Evolutionary conservation across 352 stramenopile species (phyloP).

Genomic region (Phytopythium boreale): DNA sequence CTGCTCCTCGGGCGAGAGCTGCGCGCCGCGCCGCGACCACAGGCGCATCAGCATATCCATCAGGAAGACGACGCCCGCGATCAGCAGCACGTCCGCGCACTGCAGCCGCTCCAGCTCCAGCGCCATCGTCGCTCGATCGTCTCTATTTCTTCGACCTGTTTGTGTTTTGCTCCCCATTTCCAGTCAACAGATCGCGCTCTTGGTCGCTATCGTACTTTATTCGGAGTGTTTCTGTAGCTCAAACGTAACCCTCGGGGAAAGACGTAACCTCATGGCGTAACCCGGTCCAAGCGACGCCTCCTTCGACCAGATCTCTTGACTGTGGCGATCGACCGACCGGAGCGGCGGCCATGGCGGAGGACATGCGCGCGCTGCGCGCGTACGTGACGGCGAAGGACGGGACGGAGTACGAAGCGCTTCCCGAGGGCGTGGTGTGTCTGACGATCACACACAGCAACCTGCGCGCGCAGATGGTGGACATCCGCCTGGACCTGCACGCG

Average conservation of each 20-base stretch:
- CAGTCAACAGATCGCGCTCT: not conserved
- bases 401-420: conserved; percentile 81
- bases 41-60: conserved; percentile 51
- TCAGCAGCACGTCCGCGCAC: conserved; percentile 71
- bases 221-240: not conserved
- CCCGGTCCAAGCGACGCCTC: not conserved
- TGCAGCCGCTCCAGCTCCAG: conserved; percentile 49
- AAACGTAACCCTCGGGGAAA: not conserved
- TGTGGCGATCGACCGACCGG: not conserved
- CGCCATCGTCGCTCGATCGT: conserved; percentile 14
- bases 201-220: conserved; percentile 10
- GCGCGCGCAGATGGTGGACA: conserved; percentile 95
- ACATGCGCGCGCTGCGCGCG: conserved; percentile 64
- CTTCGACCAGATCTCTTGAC: not conserved
- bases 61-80: conserved; percentile 52
- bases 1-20: conserved; percentile 54
- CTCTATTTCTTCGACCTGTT: not conserved
- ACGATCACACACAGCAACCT: conserved; percentile 98
- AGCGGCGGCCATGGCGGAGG: conserved; percentile 47
- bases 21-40: conserved; percentile 44
- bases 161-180: not conserved
- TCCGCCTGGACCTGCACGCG: conserved; percentile 93
- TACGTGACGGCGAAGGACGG: conserved; percentile 88
- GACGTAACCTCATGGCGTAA: not conserved
- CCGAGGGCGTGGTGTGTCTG: conserved; percentile 89